Evolutionary conservation across 805 yeast species (phyloP).

Genomic region (Kluyveromyces aestuarii): DNA sequence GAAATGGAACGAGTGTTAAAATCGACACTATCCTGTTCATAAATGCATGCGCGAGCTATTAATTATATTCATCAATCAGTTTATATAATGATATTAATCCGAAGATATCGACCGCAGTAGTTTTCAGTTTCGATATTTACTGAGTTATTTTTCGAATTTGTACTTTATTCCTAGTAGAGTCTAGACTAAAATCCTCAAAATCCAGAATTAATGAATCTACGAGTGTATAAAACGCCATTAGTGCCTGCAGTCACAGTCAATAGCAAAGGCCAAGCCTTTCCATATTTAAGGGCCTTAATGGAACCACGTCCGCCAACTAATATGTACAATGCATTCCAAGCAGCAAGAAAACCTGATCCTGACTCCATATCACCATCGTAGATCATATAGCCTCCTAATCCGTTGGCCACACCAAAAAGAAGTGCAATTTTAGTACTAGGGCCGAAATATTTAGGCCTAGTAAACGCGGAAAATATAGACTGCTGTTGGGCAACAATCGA

Average conservation of each 20-base stretch:
- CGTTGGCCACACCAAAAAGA: slow-evolving; percentile 52
- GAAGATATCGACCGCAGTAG: background rate
- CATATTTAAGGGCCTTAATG: slow-evolving; percentile 38
- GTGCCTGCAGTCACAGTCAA: slow-evolving; percentile 50
- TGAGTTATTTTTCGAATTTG: too few relatives aligned
- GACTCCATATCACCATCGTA: slow-evolving; percentile 66
- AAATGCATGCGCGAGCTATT: background rate
- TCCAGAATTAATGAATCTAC: slow-evolving; percentile 47
- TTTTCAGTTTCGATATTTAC: background rate
- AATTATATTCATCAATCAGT: background rate
- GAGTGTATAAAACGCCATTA: slow-evolving; percentile 62
- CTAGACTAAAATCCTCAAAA: slow-evolving; percentile 6
- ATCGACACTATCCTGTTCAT: background rate
- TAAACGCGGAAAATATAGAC: slow-evolving; percentile 6
- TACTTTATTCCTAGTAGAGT: background rate
- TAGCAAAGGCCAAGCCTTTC: slow-evolving; percentile 53
- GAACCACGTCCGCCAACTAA: slow-evolving; percentile 61
- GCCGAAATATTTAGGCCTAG: slow-evolving; percentile 23
- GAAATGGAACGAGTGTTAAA: background rate
- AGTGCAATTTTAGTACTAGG: slow-evolving; percentile 33
- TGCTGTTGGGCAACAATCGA: slow-evolving; percentile 1
- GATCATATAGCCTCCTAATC: slow-evolving; percentile 64
- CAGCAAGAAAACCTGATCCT: slow-evolving; percentile 73
- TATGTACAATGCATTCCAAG: slow-evolving; percentile 72
- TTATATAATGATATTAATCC: background rate